Conservation (phyloP, 345 rosid genomes). For the Leavenworthia alabamica region DNA sequence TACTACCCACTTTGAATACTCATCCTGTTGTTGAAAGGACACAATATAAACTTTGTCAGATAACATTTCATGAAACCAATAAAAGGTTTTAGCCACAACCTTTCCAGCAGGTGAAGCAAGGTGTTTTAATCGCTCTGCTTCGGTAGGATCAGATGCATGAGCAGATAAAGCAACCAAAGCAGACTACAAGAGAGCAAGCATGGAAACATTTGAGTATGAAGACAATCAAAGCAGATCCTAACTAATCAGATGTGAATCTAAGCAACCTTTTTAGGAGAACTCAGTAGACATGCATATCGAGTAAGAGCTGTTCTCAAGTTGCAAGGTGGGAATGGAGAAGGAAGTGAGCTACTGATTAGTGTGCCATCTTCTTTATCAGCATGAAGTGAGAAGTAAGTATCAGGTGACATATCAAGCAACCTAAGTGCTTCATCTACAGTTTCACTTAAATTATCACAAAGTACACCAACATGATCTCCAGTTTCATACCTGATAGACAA, state of each 20-base stretch:
- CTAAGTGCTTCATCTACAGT: conserved; percentile 81
- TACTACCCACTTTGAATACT: conserved; percentile 82
- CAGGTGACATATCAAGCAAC: conserved; percentile 67
- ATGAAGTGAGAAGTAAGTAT: conserved; percentile 78
- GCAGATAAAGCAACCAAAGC: conserved; percentile 89
- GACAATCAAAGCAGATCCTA: neutral
- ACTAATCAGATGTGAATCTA: neutral
- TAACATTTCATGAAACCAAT: neutral
- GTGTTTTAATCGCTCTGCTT: conserved; percentile 69
- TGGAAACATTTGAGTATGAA: neutral
- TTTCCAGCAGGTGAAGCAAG: conserved; percentile 95
- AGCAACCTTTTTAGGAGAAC: conserved; percentile 87
- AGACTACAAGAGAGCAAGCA: conserved; percentile 48
- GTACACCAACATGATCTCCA: conserved; percentile 73
- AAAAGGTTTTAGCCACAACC: conserved; percentile 35
- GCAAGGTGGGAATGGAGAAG: conserved; percentile 84
- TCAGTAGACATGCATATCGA: conserved; percentile 78
- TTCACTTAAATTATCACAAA: conserved; percentile 64
- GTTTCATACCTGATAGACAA: conserved; percentile 68
- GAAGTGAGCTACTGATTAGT: conserved; percentile 70
- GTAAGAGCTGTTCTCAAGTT: conserved; percentile 71
- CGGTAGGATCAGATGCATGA: conserved; percentile 86
- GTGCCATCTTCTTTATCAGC: conserved; percentile 88
- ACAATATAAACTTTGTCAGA: neutral
- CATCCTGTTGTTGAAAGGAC: conserved; percentile 49